phyloP scores from a whole-genome alignment of 495 filamentous ascomycete species.

The Hypoxylon lienhwacheense region DNA sequence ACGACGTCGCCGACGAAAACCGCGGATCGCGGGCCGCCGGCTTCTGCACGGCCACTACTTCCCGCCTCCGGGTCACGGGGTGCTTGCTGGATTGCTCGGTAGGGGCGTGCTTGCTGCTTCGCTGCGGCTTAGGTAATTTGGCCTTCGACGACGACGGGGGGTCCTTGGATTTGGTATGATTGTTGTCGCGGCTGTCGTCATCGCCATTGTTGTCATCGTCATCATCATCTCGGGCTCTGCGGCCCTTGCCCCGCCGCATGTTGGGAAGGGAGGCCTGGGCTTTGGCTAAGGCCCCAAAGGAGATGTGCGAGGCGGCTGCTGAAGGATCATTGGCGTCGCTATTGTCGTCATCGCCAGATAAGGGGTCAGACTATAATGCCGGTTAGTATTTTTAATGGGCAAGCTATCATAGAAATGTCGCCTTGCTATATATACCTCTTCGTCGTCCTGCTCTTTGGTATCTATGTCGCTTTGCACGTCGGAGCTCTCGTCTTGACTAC shows the following conservation, averaged over 20 bases:
- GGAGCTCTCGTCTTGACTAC: conserved; percentile 40
- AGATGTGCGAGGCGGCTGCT: conserved; percentile 57
- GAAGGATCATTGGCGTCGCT: conserved; percentile 45
- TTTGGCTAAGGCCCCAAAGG: conserved; percentile 85
- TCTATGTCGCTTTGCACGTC: conserved; percentile 35
- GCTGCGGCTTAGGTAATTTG: conserved; percentile 40
- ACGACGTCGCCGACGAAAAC: conserved; percentile 65
- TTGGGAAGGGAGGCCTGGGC: conserved; percentile 68
- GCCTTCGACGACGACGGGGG: conserved; percentile 34
- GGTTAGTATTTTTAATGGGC: background rate
- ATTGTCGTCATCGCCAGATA: conserved; percentile 36
- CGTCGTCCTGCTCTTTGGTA: conserved; percentile 14
- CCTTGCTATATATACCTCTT: conserved; percentile 5
- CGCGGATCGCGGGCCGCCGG: conserved; percentile 76
- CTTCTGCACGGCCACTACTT: conserved; percentile 61
- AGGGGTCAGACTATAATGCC: conserved; percentile 17
- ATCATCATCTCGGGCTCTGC: conserved; percentile 34
- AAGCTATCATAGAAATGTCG: background rate
- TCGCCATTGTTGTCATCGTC: conserved; percentile 31
- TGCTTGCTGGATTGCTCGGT: conserved; percentile 76
- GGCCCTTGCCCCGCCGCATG: conserved; percentile 37
- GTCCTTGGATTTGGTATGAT: conserved; percentile 19
- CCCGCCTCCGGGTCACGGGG: conserved; percentile 76
- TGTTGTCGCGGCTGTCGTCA: conserved; percentile 7
- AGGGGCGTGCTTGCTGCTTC: conserved; percentile 85